phyloP scores from a whole-genome alignment of 257 asterid species.

The Solanum etuberosum region DNA sequence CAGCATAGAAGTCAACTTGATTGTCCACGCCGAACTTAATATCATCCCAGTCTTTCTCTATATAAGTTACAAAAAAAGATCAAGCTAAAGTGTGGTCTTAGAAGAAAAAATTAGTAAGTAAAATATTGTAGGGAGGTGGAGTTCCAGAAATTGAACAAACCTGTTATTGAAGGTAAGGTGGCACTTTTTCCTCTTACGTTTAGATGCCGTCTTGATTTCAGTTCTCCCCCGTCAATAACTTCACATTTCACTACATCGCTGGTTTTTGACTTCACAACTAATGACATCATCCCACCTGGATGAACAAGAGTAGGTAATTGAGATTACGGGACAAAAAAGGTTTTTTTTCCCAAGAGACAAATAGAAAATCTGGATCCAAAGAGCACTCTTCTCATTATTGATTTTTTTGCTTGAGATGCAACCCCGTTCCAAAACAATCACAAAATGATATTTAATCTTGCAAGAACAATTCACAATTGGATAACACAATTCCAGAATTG shows the following conservation, averaged over 20 bases:
- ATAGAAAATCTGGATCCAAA: neutral
- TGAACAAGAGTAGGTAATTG: neutral
- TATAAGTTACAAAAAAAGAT: neutral
- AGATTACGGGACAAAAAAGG: neutral
- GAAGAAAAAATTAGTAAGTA: neutral
- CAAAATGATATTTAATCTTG: neutral
- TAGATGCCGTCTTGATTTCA: slow-evolving; percentile 88
- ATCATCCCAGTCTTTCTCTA: slow-evolving; percentile 98
- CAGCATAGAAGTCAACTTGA: slow-evolving; percentile 94
- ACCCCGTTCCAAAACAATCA: neutral
- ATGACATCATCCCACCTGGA: slow-evolving; percentile 97
- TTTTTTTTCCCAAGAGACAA: neutral
- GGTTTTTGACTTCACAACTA: slow-evolving; percentile 78
- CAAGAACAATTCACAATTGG: neutral
- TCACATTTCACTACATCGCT: slow-evolving; percentile 56
- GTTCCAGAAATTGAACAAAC: slow-evolving; percentile 19
- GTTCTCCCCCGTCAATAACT: slow-evolving; percentile 94
- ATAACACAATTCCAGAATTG: neutral
- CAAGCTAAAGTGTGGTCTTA: neutral
- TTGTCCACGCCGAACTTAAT: slow-evolving; percentile 96
- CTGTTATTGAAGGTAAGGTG: slow-evolving; percentile 94
- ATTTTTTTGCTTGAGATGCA: neutral
- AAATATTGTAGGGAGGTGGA: neutral
- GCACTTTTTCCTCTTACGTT: slow-evolving; percentile 99
- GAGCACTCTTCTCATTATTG: neutral